Evolutionary conservation across 345 rosid genomes (phyloP), one percentile per base, ranked within the genome.

Genomic region (Streptanthus diversifolius): DNA sequence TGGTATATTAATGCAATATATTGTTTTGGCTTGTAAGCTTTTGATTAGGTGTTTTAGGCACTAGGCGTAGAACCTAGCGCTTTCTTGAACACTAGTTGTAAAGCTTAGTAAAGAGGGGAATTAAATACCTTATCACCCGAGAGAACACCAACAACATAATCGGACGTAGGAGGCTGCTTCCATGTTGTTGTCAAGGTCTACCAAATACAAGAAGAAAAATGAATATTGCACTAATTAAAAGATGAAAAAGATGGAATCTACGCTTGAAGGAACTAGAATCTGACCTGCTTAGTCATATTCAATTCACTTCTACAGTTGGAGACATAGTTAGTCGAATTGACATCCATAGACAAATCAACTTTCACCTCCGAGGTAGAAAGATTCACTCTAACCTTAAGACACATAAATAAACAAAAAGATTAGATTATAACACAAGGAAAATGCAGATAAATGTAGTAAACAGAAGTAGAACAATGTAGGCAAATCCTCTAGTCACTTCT

Each of bases 91-190:
- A n/a, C n/a, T n/a, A n/a, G n/a, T 25, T 4, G 3, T 25, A 2
- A 3, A 25, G 9, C 37, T 14, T 18, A 80, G 83, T 14, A n/a
- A 30, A 54, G 1, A 54, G 18, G 7, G 57, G 12, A 52, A 25
- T n/a, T n/a, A 9, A 8, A 13, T 82, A 90, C 98, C 97, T 88
- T 83, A 79, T 87, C 84, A 64, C 89, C 90, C 4, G 77, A 75
- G 15, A 93, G 86, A 80, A 89, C 81, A 24, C 96, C 98, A 80
- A 88, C 79, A 29, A 89, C 88, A 85, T 83, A 81, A 55, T 89
- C 86, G 49, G 74, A 63, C 13, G 74, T 60, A 17, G 17, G 74
- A 37, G 84, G 77, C 3, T 82, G 82, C 52, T 53, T 62, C 93
- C 96, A 89, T 7, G 79, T 75, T 49, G 92, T 64, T 14, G 73